Percentiles rank a stretch among this genome's conserved stretches.
phyloP scores from a whole-genome alignment of 805 yeast species.

The Cyberlindnera mycetangii region DNA sequence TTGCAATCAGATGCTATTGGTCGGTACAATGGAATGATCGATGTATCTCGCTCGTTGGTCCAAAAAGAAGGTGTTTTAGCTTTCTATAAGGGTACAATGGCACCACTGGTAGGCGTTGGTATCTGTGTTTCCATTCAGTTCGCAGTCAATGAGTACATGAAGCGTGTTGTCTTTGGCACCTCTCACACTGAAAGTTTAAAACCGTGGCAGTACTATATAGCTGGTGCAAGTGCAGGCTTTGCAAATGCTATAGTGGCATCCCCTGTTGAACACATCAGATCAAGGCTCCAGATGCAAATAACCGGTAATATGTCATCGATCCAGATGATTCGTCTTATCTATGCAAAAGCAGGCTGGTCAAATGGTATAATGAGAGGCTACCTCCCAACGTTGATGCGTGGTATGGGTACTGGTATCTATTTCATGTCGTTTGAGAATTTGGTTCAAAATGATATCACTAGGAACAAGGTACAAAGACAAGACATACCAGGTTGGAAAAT shows the following conservation, averaged over 20 bases:
- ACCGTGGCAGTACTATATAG: constrained; percentile 65
- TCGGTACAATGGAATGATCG: constrained; percentile 66
- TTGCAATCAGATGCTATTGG: constrained; percentile 86
- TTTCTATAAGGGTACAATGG: constrained; percentile 89
- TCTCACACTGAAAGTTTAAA: constrained; percentile 39
- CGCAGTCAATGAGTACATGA: constrained; percentile 92
- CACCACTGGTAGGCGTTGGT: constrained; percentile 93
- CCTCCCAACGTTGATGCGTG: constrained; percentile 78
- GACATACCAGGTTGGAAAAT: constrained; percentile 87
- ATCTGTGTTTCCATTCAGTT: constrained; percentile 96
- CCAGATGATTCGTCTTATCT: constrained; percentile 61
- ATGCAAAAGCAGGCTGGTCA: constrained; percentile 46
- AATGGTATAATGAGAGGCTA: constrained; percentile 75
- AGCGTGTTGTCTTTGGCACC: constrained; percentile 57
- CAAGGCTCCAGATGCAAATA: constrained; percentile 87
- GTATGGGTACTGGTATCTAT: constrained; percentile 83
- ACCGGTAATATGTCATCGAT: constrained; percentile 62
- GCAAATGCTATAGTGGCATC: constrained; percentile 87
- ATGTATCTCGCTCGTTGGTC: constrained; percentile 71
- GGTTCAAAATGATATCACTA: constrained; percentile 58
- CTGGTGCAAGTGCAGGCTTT: constrained; percentile 89
- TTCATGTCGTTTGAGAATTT: constrained; percentile 89
- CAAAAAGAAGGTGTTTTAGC: constrained; percentile 81
- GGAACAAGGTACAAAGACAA: constrained; percentile 46
- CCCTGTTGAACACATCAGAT: constrained; percentile 94